Evolutionary conservation across 768 basidiomycete species (phyloP).

Genomic region (Hirschioporus abietinus): DNA sequence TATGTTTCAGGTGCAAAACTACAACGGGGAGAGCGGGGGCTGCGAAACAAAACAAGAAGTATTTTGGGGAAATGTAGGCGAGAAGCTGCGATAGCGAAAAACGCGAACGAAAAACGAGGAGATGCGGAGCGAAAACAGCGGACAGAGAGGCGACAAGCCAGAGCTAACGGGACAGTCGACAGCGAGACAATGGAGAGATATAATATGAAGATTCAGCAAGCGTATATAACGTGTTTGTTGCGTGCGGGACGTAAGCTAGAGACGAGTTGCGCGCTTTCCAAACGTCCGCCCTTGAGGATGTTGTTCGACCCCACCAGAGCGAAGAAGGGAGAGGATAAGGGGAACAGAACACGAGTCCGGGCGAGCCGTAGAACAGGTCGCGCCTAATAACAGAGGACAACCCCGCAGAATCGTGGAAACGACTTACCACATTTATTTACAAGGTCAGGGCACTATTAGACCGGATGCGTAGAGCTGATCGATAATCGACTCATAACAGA

Average conservation of each 20-base stretch:
- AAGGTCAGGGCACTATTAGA: neutral
- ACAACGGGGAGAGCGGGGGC: neutral
- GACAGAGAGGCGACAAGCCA: slow-evolving; percentile 8
- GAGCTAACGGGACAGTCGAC: slow-evolving; percentile 1
- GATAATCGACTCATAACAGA: neutral
- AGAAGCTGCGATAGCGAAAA: slow-evolving; percentile 9
- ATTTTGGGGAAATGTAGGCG: neutral
- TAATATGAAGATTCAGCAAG: neutral
- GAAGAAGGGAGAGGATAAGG: neutral
- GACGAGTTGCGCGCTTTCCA: neutral
- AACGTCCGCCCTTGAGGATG: neutral
- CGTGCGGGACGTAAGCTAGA: neutral
- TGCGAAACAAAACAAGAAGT: neutral
- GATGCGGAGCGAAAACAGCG: slow-evolving; percentile 6
- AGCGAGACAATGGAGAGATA: neutral
- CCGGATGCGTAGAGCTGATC: neutral
- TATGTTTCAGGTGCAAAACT: neutral
- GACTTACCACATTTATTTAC: neutral
- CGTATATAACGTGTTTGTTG: neutral
- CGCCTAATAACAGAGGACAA: slow-evolving; percentile 1
- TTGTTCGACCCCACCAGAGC: neutral
- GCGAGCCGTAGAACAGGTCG: neutral
- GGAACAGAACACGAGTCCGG: neutral
- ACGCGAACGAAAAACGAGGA: slow-evolving; percentile 8
- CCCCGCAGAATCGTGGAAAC: neutral